phyloP scores from a whole-genome alignment of 1,284 basidiomycete genomes.

The Flammula alnicola region DNA sequence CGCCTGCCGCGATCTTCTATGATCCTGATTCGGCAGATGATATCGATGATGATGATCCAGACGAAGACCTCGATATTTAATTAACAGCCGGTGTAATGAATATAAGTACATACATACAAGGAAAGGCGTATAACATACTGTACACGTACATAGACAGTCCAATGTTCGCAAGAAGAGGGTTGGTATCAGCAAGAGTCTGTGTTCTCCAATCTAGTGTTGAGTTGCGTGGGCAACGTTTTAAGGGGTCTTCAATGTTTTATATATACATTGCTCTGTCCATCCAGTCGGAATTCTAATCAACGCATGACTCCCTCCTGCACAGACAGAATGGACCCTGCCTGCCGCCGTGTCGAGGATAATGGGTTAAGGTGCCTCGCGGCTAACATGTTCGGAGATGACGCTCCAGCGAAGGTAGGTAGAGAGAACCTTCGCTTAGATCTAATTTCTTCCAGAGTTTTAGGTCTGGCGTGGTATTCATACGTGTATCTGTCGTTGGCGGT shows the following conservation, averaged over 20 bases:
- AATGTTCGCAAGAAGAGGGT: slow-evolving; percentile 9
- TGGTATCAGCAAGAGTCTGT: slow-evolving; percentile 1
- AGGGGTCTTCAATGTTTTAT: background rate
- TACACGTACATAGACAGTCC: background rate
- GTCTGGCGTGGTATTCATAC: slow-evolving; percentile 33
- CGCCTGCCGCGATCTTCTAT: slow-evolving; percentile 52
- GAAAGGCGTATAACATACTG: background rate
- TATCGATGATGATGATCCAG: slow-evolving; percentile 88
- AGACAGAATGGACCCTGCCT: slow-evolving; percentile 13
- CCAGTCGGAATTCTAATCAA: slow-evolving; percentile 4
- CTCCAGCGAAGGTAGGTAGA: slow-evolving; percentile 29
- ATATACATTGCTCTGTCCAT: slow-evolving; percentile 4
- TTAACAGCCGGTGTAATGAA: slow-evolving; percentile 1
- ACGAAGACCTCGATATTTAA: slow-evolving; percentile 85
- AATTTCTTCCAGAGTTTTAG: slow-evolving; percentile 39
- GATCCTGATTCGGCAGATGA: slow-evolving; percentile 90
- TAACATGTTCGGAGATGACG: slow-evolving; percentile 6
- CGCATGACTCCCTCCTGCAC: slow-evolving; percentile 3
- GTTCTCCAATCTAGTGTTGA: background rate
- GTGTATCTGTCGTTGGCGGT: slow-evolving; percentile 18
- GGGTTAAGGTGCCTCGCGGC: slow-evolving; percentile 1
- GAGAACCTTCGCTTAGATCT: slow-evolving; percentile 41
- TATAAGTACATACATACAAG: slow-evolving; percentile 2
- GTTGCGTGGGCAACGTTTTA: background rate
- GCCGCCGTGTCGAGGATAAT: slow-evolving; percentile 3